Percentiles rank a stretch among this genome's conserved stretches.
phyloP scores from a whole-genome alignment of 176 grass and related monocot species.

The Aegilops umbellulata region DNA sequence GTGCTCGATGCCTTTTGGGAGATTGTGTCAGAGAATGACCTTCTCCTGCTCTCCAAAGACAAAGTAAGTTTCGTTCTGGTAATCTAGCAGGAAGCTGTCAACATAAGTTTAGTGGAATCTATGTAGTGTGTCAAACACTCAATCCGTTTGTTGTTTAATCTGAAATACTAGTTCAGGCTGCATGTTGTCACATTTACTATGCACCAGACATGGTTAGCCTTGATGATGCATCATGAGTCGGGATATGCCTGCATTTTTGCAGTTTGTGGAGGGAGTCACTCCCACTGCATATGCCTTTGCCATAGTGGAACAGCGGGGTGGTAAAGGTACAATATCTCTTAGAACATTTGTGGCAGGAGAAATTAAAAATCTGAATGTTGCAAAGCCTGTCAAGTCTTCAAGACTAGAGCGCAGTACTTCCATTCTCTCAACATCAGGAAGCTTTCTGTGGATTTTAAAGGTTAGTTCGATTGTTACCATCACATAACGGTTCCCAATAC shows the following conservation, averaged over 20 bases:
- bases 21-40: conserved; percentile 75
- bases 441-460: conserved; percentile 72
- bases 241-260: conserved; percentile 31
- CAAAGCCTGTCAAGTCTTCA: conserved; percentile 51
- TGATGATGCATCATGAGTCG: neutral
- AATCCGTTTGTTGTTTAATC: neutral
- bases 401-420: conserved; percentile 60
- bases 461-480: conserved; percentile 35
- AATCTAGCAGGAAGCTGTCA: neutral
- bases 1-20: conserved; percentile 60
- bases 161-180: neutral
- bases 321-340: conserved; percentile 58
- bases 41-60: conserved; percentile 76
- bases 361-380: conserved; percentile 55
- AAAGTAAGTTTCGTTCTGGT: conserved; percentile 46
- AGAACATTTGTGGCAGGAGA: conserved; percentile 71
- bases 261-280: conserved; percentile 63
- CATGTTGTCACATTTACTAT: neutral
- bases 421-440: conserved; percentile 36
- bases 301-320: conserved; percentile 80
- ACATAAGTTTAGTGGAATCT: neutral
- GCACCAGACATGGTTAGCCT: neutral
- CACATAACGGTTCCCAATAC: no score
- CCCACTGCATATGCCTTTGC: conserved; percentile 83
- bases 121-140: neutral